Base-by-base conservation (phyloP, 2,329 filamentous ascomycete genomes). In the Diaporthe eres region DNA sequence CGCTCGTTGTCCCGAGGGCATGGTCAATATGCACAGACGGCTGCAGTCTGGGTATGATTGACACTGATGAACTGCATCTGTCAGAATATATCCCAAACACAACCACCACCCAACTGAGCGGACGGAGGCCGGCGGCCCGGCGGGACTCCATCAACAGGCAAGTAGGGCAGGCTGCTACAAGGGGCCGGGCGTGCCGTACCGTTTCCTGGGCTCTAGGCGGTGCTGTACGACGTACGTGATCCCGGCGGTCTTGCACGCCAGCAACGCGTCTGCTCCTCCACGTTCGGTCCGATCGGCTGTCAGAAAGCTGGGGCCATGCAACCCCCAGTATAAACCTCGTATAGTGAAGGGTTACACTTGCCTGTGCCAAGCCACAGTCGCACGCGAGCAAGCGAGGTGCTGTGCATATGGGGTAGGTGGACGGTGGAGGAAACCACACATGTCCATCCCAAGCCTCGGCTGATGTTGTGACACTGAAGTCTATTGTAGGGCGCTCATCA, bases 121-220 rank as follows among this genome's bases (percentile, higher is more conserved):
- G 44, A 13, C 19, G 7, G 28, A 51, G 44, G 44, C 47, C 22
- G 47, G 31, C 63, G 47, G 63, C 63, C 63, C 63, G 63, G 2
- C 47, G 47, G 63, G 22, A 15, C 19, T n/a, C 22, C 7, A 19
- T 22, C 25, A 25, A 37, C 58, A 31, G 22, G n/a, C 42, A 47
- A 34, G 15, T 49, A 55, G 65, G 44, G n/a, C 42, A n/a, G n/a
- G 34, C 65, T 70, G 65, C 49, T 13, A 70, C 65, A 39, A 55
- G 65, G 3, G 31, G n/a, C 49, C 47, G 65, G 13, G 22, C 31
- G 31, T 12, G 65, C 47, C 47, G 31, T 28, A 68, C 65, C 47
- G 19, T 1, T 42, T 31, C 44, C 65, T 22, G 22, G 2, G 63
- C 25, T 31, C n/a, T 28, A 25, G 60, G 25, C 60, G 5, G 34